Evolutionary conservation across 148 eudicot species (phyloP), one percentile per base, ranked within the genome.

Genomic region (Persicaria maculosa): DNA sequence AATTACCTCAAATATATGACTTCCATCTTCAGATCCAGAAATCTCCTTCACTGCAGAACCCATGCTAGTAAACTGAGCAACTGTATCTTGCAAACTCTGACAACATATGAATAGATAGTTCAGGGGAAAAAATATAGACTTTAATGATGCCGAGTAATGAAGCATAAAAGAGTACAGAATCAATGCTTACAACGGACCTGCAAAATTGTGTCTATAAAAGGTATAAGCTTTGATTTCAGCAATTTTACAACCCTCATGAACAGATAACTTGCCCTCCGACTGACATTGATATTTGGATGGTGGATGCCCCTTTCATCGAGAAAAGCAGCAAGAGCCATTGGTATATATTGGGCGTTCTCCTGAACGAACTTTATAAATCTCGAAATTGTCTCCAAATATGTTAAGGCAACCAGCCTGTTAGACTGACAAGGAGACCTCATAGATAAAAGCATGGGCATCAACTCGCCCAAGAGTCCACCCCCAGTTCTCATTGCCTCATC

Each of bases 261-360:
- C 76, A 92, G 92, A 86, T 95, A 92, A 79, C 99, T 92, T 46
- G 99, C 97, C 84, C 97, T 86, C 83, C 91, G 82, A 75, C 99
- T 87, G 55, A 92, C 97, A 78, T 88, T 88, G 20, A 84, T 75
- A 84, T 92, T 92, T 52, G 93, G 88, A 82, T 95, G 99, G 80
- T 86, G 96, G 76, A 95, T 89, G 53, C 99, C 99, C 79, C 99
- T 85, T 81, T 92, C 99, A 74, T 95, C 97, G 19, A 92, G 92
- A 83, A 92, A 95, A 47, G 92, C 90, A 67, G 88, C 71, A 74
- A 95, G 75, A 78, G 86, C 94, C 79, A 83, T 68, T 52, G 88
- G 97, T 83, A 95, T 85, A 67, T 79, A 92, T 74, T 89, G 88
- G 15, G 81, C 76, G 81, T 86, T 87, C 82, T 95, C 97, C 78